Percentiles rank a stretch among this genome's conserved stretches.
phyloP scores from a whole-genome alignment of 2,329 filamentous ascomycete species.

The Pestalotiopsis sp. region DNA sequence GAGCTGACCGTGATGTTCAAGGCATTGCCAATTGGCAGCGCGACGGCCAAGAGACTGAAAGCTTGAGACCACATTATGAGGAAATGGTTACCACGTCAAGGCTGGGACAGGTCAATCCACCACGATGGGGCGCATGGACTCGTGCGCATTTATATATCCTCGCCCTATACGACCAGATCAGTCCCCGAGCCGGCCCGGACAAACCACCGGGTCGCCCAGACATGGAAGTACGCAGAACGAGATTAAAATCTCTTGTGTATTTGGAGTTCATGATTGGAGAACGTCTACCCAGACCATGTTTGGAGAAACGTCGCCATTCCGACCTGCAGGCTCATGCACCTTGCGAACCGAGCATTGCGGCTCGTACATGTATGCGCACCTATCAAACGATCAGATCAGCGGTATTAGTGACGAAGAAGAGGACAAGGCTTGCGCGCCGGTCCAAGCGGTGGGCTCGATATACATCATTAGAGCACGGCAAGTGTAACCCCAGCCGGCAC shows the following conservation, averaged over 20 bases:
- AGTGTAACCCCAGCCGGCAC: not conserved
- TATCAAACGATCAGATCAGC: not conserved
- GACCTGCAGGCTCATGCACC: not conserved
- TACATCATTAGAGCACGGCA: not conserved
- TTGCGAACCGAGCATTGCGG: slow-evolving; percentile 5
- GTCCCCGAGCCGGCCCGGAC: not conserved
- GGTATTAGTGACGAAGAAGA: too few species aligned
- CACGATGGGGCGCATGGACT: not conserved
- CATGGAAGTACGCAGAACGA: not conserved
- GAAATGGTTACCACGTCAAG: not conserved
- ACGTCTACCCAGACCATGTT: not conserved
- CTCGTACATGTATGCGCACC: slow-evolving; percentile 10
- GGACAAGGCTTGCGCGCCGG: not conserved
- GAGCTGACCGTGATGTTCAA: slow-evolving; percentile 39
- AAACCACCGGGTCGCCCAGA: not conserved
- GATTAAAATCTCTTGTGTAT: not conserved
- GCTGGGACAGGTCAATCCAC: not conserved
- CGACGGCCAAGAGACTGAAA: slow-evolving; percentile 21
- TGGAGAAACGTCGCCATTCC: not conserved
- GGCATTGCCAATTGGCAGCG: slow-evolving; percentile 26
- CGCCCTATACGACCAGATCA: not conserved
- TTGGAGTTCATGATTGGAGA: not conserved
- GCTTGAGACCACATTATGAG: slow-evolving; percentile 24
- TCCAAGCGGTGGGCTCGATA: slow-evolving; percentile 5
- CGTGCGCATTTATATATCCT: not conserved